Evolutionary conservation across 306 rosid genomes (phyloP).

Genomic region (Neltuma alba): DNA sequence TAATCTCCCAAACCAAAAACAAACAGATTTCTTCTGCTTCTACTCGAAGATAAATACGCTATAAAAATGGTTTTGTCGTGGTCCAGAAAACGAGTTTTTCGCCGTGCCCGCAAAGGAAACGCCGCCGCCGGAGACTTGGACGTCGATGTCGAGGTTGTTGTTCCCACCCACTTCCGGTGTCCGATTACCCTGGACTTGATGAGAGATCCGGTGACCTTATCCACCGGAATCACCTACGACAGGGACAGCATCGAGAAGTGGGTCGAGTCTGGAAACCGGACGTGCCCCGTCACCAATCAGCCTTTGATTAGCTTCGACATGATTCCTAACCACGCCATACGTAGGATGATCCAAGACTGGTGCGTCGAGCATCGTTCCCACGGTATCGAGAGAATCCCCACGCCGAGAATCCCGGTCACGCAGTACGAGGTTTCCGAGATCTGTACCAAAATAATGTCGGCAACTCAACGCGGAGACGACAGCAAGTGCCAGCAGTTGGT

Average conservation of each 20-base stretch:
- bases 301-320: conserved; percentile 48
- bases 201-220: conserved; percentile 80
- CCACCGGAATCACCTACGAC: conserved; percentile 85
- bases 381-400: conserved; percentile 80
- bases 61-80: conserved; percentile 64
- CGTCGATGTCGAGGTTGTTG: conserved; percentile 53
- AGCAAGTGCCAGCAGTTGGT: conserved; percentile 56
- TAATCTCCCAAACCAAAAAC: background rate
- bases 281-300: conserved; percentile 78
- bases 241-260: conserved; percentile 80
- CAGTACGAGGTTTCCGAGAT: conserved; percentile 43
- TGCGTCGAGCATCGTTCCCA: conserved; percentile 61
- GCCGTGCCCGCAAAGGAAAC: conserved; percentile 38
- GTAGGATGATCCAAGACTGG: conserved; percentile 87
- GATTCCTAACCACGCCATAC: conserved; percentile 71
- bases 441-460: conserved; percentile 37
- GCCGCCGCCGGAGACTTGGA: conserved; percentile 32
- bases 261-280: conserved; percentile 61
- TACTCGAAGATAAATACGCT: background rate
- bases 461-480: conserved; percentile 37
- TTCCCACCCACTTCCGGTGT: conserved; percentile 68
- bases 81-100: conserved; percentile 54
- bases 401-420: conserved; percentile 61
- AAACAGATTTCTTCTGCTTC: background rate
- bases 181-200: conserved; percentile 79